phyloP scores from a whole-genome alignment of 2,329 filamentous ascomycete species.

The Alternaria sp. region DNA sequence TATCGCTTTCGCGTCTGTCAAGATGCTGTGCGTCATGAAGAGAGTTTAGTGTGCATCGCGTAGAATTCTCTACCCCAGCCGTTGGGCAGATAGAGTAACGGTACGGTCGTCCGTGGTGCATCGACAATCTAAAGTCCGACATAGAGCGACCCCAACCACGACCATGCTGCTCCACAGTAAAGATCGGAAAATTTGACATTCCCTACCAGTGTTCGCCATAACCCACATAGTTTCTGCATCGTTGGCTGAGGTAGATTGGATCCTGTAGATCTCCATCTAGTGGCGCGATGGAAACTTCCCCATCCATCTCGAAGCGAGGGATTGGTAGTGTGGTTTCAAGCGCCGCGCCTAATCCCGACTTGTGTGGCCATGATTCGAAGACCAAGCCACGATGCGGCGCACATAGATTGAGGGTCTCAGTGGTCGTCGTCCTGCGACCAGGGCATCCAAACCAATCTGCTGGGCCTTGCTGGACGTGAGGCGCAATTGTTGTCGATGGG shows the following conservation, averaged over 20 bases:
- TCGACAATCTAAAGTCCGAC: background rate
- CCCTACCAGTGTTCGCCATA: background rate
- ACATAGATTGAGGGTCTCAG: constrained; percentile 6
- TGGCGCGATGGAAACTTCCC: constrained; percentile 1
- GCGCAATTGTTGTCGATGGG: background rate
- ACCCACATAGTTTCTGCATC: background rate
- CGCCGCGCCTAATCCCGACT: background rate
- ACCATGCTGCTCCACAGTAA: background rate
- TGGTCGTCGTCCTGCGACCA: constrained; percentile 1
- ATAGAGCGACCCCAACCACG: background rate
- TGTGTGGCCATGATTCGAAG: background rate
- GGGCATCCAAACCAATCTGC: background rate
- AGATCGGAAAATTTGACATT: background rate
- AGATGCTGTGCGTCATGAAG: background rate
- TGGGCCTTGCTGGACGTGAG: background rate
- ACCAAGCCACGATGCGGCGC: constrained; percentile 11
- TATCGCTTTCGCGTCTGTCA: background rate
- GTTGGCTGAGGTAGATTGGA: background rate
- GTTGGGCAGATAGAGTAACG: background rate
- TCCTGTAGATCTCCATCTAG: background rate
- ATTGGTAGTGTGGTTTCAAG: constrained; percentile 8
- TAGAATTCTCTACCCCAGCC: background rate
- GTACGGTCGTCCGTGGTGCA: background rate
- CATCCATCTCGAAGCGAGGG: background rate
- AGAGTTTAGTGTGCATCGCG: background rate